Percentiles rank a stretch among this genome's conserved stretches.
Conservation (phyloP, 768 basidiomycete species). For the Chalciporus piperatus region DNA sequence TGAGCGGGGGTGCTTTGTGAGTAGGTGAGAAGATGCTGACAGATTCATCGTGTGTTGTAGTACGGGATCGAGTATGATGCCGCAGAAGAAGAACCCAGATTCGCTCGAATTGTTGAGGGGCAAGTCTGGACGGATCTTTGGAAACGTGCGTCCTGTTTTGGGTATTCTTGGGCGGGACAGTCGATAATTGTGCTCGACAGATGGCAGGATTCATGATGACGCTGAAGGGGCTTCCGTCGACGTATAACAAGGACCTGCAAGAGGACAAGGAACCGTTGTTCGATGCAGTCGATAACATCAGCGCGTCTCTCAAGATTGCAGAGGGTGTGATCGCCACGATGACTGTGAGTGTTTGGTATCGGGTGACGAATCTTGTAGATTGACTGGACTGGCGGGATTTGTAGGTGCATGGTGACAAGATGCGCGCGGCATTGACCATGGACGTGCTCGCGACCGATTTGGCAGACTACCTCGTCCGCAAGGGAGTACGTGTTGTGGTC, state of each 20-base stretch:
- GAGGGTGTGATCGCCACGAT: constrained; percentile 94
- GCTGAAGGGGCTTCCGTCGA: constrained; percentile 94
- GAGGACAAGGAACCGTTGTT: constrained; percentile 99
- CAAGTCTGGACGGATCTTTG: constrained; percentile 92
- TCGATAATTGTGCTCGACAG: constrained; percentile 36
- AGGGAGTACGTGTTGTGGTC: constrained; percentile 67
- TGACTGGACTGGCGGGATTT: neutral
- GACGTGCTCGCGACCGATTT: constrained; percentile 99
- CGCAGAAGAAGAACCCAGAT: constrained; percentile 99
- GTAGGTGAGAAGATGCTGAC: neutral
- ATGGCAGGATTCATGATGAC: constrained; percentile 99
- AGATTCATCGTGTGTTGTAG: constrained; percentile 37
- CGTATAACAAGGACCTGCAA: constrained; percentile 99
- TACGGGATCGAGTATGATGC: constrained; percentile 99
- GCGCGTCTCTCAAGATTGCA: constrained; percentile 85
- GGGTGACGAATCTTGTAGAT: neutral
- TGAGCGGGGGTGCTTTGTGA: constrained; percentile 30
- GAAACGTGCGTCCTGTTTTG: constrained; percentile 57
- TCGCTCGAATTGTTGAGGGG: constrained; percentile 93
- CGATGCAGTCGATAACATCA: constrained; percentile 86
- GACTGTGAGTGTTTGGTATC: constrained; percentile 48
- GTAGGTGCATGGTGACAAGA: constrained; percentile 86
- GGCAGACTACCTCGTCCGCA: constrained; percentile 97
- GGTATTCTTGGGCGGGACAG: neutral
- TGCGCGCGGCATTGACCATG: constrained; percentile 89